These are phyloP conservation scores for Crithidia sp. DNA, from an alignment of 208 protist species.

Conservation along the genomic window DNA sequence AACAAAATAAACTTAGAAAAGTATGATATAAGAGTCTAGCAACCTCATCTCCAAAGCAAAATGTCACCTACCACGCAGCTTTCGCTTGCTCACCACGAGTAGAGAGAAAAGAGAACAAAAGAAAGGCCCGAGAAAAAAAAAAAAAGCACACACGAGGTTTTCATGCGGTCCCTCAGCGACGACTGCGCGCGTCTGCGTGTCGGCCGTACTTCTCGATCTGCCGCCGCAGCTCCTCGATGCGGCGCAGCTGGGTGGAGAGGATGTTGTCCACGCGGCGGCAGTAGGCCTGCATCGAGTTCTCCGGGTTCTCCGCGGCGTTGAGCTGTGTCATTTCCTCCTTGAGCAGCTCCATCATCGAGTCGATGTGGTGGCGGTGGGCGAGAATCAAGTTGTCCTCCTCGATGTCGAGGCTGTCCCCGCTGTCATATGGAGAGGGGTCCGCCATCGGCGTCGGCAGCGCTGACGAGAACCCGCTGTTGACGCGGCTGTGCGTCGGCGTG, in stretches of 20 bases:
- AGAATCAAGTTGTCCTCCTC: constrained; percentile 93
- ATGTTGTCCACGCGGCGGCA: constrained; percentile 88
- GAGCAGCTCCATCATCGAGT: constrained; percentile 93
- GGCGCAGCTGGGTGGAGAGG: constrained; percentile 70
- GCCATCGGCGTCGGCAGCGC: constrained; percentile 35
- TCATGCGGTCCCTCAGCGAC: background rate
- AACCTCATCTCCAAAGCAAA: too few relatives aligned
- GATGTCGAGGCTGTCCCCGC: constrained; percentile 83
- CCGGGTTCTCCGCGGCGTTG: constrained; percentile 89
- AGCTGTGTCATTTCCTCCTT: constrained; percentile 94
- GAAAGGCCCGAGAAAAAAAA: background rate
- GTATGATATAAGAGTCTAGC: too few relatives aligned
- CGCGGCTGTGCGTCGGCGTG: constrained; percentile 39
- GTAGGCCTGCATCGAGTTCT: constrained; percentile 88
- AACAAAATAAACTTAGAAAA: too few relatives aligned
- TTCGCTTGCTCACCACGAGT: too few relatives aligned
- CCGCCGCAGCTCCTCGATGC: constrained; percentile 79
- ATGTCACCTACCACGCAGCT: too few relatives aligned
- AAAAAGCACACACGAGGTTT: constrained; percentile 5
- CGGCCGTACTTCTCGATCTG: constrained; percentile 77
- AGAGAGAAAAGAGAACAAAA: constrained; percentile 4
- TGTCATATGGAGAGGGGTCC: constrained; percentile 64
- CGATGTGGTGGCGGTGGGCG: constrained; percentile 92
- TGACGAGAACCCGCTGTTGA: constrained; percentile 45
- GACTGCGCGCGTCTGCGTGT: constrained; percentile 31